phyloP scores from a whole-genome alignment of 805 yeast genomes.

The Myxozyma melibiosi region DNA sequence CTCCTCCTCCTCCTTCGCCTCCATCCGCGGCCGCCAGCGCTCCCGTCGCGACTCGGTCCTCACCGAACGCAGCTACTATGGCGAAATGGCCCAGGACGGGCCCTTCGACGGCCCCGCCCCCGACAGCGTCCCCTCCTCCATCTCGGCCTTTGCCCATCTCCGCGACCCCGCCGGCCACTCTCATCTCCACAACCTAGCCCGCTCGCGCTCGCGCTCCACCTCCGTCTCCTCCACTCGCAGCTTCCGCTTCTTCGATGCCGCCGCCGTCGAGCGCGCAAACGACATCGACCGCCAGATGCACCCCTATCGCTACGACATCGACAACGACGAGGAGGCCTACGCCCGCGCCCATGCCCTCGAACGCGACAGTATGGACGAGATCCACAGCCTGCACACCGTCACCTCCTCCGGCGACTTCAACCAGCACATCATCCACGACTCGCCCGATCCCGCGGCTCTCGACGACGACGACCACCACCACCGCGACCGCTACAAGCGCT shows the following conservation, averaged over 20 bases:
- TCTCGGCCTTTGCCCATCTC: slow-evolving; percentile 34
- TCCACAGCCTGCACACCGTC: slow-evolving; percentile 31
- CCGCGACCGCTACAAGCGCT: neutral
- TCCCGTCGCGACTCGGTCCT: slow-evolving; percentile 28
- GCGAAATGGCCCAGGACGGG: slow-evolving; percentile 36
- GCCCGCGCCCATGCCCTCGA: slow-evolving; percentile 34
- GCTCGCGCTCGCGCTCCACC: slow-evolving; percentile 25
- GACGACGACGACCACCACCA: neutral
- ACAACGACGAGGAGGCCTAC: slow-evolving; percentile 38
- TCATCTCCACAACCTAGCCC: neutral
- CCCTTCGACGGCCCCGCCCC: slow-evolving; percentile 38
- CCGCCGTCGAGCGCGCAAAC: slow-evolving; percentile 76
- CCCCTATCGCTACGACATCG: slow-evolving; percentile 40
- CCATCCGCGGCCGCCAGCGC: slow-evolving; percentile 20
- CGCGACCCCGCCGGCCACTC: slow-evolving; percentile 1
- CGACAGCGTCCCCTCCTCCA: slow-evolving; percentile 36
- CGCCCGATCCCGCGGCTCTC: too few species aligned
- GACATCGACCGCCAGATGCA: slow-evolving; percentile 40
- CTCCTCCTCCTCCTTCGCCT: slow-evolving; percentile 11
- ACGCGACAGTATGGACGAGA: slow-evolving; percentile 14
- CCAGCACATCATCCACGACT: neutral
- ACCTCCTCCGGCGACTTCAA: neutral
- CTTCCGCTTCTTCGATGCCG: slow-evolving; percentile 80
- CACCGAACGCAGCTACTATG: slow-evolving; percentile 27
- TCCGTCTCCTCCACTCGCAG: slow-evolving; percentile 39